Base-by-base conservation (phyloP, 2,329 filamentous ascomycete species). In the Sporothrix humicola region DNA sequence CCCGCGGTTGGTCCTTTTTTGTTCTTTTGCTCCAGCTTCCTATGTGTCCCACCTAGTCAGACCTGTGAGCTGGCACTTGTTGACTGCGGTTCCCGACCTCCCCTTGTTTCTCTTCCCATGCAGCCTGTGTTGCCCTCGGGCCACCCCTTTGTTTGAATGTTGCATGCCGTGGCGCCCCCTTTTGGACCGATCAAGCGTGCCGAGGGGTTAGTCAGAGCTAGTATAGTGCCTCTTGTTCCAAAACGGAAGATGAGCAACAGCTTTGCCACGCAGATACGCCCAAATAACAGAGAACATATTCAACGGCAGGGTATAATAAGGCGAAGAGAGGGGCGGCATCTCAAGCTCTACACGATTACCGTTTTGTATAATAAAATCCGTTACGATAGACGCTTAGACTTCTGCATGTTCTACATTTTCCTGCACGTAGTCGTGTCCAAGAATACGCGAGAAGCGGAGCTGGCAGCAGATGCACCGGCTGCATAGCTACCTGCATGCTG, bases 51-150 rank as follows among this genome's bases (percentile, higher is more conserved):
- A 44, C 15, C 48, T 69, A 15, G 66, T 69, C 66, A 15, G 15
- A n/a, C 66, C 31, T 69, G 20, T 69, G 66, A 54, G 66, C 17
- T 69, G 66, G 66, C 66, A 69, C 66, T 15, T n/a, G 26, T 69
- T 15, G 46, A 58, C 26, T 61, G 37, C 8, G 52, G 61, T 20
- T 66, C n/a, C 42, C 61, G 42, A n/a, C 13, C 52, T 26, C 69
- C n/a, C 20, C 13, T 37, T 37, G 31, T 37, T 37, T 37, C 31
- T 37, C 31, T 37, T 23, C 20, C 20, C 52, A 42, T 71, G 20
- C 37, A 23, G 13, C 10, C 13, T 20, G n/a, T 54, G 20, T 66
- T 44, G 20, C 48, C 56, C 66, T 42, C 26, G 17, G 48, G 66
- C 26, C 46, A 44, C 52, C 69, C 8, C 58, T 63, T 23, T 31